Conservation (phyloP, 2,329 filamentous ascomycete species). For the Rutstroemia sydowiana region DNA sequence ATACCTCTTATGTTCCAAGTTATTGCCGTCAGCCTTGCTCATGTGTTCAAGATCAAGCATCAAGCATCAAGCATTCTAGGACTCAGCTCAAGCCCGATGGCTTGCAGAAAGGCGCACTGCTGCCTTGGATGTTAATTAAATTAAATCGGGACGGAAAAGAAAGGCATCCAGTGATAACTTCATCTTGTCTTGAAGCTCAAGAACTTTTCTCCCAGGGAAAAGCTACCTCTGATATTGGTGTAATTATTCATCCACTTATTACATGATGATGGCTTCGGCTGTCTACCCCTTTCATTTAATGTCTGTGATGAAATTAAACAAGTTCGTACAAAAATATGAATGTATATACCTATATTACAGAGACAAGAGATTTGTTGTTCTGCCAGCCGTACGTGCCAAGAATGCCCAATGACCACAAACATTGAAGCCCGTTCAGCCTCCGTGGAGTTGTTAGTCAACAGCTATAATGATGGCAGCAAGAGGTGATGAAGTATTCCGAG, state of each 20-base stretch:
- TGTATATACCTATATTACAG: neutral
- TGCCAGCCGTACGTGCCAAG: slow-evolving; percentile 3
- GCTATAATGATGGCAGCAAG: neutral
- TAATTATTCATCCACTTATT: neutral
- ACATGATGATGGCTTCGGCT: neutral
- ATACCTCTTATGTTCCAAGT: no score
- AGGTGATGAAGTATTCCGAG: neutral
- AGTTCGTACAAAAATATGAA: neutral
- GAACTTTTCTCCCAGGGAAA: neutral
- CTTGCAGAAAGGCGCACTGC: slow-evolving; percentile 5
- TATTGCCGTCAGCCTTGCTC: no score
- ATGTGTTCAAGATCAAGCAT: no score
- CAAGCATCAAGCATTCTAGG: no score
- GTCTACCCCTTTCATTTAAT: neutral
- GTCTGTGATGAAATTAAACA: neutral
- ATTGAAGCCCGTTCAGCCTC: slow-evolving; percentile 4
- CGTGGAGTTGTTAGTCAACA: neutral
- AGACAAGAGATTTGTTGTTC: neutral
- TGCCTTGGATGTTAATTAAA: neutral
- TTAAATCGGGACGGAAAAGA: neutral
- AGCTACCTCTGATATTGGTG: neutral
- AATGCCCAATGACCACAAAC: neutral
- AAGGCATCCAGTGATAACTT: neutral
- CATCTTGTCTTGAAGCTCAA: no score
- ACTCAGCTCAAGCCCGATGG: slow-evolving; percentile 3